Base-by-base conservation (phyloP, 164 flowering plant genomes). In the Sextonia rubra region DNA sequence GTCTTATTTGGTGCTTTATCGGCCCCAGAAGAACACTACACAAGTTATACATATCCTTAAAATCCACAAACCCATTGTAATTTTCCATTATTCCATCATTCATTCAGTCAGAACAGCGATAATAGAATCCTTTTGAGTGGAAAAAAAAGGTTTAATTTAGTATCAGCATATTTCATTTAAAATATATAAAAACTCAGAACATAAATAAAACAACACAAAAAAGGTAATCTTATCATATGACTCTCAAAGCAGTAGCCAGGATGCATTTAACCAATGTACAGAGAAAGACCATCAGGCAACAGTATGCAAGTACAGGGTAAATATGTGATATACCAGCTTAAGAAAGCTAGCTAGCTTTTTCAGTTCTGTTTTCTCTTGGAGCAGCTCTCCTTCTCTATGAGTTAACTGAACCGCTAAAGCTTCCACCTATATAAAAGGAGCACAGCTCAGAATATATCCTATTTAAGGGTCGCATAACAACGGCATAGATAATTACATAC, bases 371-470 rank as follows among this genome's bases (percentile, higher is more conserved):
- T 91, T 96, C 76, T 93, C 98, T 72, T 93, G 97, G 71, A 96
- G 85, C 61, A 96, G 77, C 79, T 96, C 99, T 75, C 99, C 98
- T 87, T 96, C 99, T 77, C 97, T 86, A 77, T 89, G 91, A 75
- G 91, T 94, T 76, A 96, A 77, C 79, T 96, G 97, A 75, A 90
- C 89, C 44, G 97, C 99, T 80, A 96, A 85, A 77, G 97, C 93
- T 83, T 93, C 98, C 71, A 96, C 98, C 99, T 96, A 70, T 52
- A 79, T 61, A 68, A 67, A 74, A 20, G 25, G 27, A 69, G 60
- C 15, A 75, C 30, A 30, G n/a, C 47, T 22, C 64, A 22, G 22
- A 20, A 22, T 11, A 61, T 17, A 61, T 22, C 44, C 11, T 6
- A 37, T 37, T 37, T 8, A 37, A 37, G 44, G 44, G 44, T 37